Percentiles rank a stretch among this genome's conserved stretches.
These are phyloP conservation scores for Candida insectorum DNA, from an alignment of 805 yeast species.

Conservation along the genomic window DNA sequence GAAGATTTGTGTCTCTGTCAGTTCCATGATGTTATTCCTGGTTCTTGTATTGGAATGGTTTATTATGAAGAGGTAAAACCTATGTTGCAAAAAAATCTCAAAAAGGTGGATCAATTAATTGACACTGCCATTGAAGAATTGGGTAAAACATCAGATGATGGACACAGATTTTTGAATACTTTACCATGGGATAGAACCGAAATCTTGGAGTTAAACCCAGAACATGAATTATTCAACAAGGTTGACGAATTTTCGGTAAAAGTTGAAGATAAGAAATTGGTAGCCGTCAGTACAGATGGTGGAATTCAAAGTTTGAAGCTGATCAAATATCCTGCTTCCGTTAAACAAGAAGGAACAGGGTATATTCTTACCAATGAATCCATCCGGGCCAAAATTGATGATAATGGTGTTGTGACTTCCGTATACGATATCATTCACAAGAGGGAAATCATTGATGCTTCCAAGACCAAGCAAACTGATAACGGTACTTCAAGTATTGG, in stretches of 20 bases:
- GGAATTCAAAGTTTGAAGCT: constrained; percentile 14
- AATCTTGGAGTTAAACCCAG: constrained; percentile 33
- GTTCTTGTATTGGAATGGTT: constrained; percentile 91
- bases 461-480: constrained; percentile 47
- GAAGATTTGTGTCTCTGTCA: constrained; percentile 86
- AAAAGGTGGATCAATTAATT: constrained; percentile 51
- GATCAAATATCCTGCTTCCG: constrained; percentile 47
- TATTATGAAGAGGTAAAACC: constrained; percentile 80
- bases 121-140: constrained; percentile 40
- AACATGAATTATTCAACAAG: constrained; percentile 13
- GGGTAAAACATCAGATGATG: constrained; percentile 1
- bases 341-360: constrained; percentile 32
- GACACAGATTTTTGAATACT: constrained; percentile 43
- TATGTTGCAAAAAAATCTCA: constrained; percentile 58
- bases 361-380: constrained; percentile 59
- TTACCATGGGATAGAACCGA: constrained; percentile 62
- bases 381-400: constrained; percentile 51
- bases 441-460: constrained; percentile 64
- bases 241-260: constrained; percentile 12
- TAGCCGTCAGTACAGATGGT: constrained; percentile 22
- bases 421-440: constrained; percentile 55
- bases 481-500: constrained; percentile 35
- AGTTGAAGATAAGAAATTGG: constrained; percentile 10
- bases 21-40: constrained; percentile 98
- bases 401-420: constrained; percentile 56